phyloP scores from a whole-genome alignment of 257 asterid genomes.

The Nicotiana knightiana region DNA sequence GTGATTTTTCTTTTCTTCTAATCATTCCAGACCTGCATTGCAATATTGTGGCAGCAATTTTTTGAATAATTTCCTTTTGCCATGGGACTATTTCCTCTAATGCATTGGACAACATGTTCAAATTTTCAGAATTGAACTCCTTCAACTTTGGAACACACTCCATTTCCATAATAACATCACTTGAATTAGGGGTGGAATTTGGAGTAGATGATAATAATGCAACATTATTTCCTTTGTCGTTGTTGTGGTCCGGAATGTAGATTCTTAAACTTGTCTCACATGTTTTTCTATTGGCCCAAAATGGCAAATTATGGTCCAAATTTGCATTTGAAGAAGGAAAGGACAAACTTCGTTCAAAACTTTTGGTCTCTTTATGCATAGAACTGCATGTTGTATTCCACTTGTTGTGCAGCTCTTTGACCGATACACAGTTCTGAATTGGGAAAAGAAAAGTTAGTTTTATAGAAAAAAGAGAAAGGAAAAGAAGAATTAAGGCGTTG shows the following conservation, averaged over 20 bases:
- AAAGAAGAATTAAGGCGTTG: not conserved
- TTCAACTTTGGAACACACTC: not conserved
- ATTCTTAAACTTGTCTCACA: not conserved
- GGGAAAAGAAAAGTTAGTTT: not conserved
- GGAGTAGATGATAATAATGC: too few species aligned
- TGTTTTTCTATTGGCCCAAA: conserved; percentile 4
- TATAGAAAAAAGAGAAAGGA: not conserved
- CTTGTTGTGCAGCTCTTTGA: conserved; percentile 5
- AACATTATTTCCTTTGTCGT: too few species aligned
- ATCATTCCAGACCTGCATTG: conserved; percentile 76
- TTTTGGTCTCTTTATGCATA: too few species aligned
- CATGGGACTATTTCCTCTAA: conserved; percentile 59
- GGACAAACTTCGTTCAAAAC: too few species aligned
- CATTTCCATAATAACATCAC: not conserved
- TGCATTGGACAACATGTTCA: conserved; percentile 53
- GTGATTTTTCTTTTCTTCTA: conserved; percentile 21
- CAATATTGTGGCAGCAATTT: conserved; percentile 50
- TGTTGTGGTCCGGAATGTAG: too few species aligned
- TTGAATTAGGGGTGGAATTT: not conserved
- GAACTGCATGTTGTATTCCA: not conserved
- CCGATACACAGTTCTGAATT: conserved; percentile 2
- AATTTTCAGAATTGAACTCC: conserved; percentile 41
- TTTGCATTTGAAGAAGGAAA: too few species aligned
- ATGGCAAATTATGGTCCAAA: not conserved
- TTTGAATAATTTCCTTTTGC: conserved; percentile 48